Evolutionary conservation across 768 basidiomycete species (phyloP), one percentile per base, ranked within the genome.

Genomic region (Russula griseocarnosa): DNA sequence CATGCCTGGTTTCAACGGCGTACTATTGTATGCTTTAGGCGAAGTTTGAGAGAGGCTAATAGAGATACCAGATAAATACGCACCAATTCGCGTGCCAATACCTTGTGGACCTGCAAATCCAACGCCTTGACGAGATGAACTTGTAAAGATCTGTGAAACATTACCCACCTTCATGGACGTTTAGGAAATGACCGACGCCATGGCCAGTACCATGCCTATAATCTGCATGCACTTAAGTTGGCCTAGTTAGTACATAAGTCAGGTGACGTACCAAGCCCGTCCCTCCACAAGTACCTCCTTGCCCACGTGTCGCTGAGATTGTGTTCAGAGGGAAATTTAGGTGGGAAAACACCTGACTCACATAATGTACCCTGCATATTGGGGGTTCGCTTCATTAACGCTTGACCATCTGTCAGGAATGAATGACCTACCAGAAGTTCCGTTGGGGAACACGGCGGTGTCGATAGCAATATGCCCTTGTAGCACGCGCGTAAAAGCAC

Each of bases 391-490:
- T 32, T 55, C 10, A 5, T 54, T 40, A 50, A 47, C 32, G 9
- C 46, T 34, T 28, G 2, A 10, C 16, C 26, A 28, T 38, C 18
- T 7, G 1, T 11, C 14, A 22, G n/a, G 1, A 55, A 5, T 28
- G 51, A 38, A 46, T 10, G 70, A 71, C 77, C 67, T 74, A 78
- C 92, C 92, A 55, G 88, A 84, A 0, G 90, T 93, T 34, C 88
- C 89, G 47, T 75, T 80, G 0, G 96, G 95, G 73, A 98, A 92
- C 20, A 97, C 72, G 5, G 85, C 86, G 0, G 83, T 82, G 73
- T 97, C 96, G 53, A 99, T 88, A 0, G 92, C 85, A 64, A 96
- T 94, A 70, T 95, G 90, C 0, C 92, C 92, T 74, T 95, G 92
- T 58, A 94, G 77, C 2, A 99, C 96, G 20, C 94, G 83, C 0